phyloP scores from a whole-genome alignment of 139 green algal species.

The Auxenochlorella protothecoides region DNA sequence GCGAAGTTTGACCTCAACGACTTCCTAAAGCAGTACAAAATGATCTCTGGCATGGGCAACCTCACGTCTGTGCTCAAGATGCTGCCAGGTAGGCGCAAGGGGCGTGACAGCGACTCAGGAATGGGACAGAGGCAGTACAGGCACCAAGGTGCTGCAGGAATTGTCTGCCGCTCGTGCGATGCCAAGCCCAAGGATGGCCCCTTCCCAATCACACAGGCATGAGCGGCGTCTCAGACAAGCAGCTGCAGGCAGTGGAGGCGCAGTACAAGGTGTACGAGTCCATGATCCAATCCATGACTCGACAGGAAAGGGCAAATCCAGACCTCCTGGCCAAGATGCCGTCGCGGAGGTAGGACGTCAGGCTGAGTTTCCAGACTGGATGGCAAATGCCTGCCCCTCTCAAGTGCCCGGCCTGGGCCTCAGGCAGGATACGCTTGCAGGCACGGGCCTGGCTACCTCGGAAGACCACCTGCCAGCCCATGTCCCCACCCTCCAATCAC shows the following conservation, averaged over 20 bases:
- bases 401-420: too few species aligned
- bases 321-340: slow-evolving; percentile 72
- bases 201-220: slow-evolving; percentile 39
- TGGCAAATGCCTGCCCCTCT: too few species aligned
- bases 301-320: slow-evolving; percentile 66
- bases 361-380: too few species aligned
- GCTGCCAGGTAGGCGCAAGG: slow-evolving; percentile 57
- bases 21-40: slow-evolving; percentile 91
- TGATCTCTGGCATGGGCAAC: slow-evolving; percentile 86
- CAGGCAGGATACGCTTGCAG: background rate
- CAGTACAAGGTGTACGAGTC: slow-evolving; percentile 59
- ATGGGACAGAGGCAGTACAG: too few species aligned
- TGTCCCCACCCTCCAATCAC: background rate
- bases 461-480: background rate
- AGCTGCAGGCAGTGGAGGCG: slow-evolving; percentile 69
- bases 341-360: slow-evolving; percentile 9
- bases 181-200: background rate
- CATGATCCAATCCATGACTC: slow-evolving; percentile 83
- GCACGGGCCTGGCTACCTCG: background rate
- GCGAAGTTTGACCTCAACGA: slow-evolving; percentile 99
- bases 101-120: background rate
- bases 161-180: too few species aligned
- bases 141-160: too few species aligned
- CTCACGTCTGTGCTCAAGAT: slow-evolving; percentile 84
- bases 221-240: slow-evolving; percentile 74